Evolutionary conservation across 192 early-diverging fungal species (phyloP).

Genomic region (Chytriomyces confervae): DNA sequence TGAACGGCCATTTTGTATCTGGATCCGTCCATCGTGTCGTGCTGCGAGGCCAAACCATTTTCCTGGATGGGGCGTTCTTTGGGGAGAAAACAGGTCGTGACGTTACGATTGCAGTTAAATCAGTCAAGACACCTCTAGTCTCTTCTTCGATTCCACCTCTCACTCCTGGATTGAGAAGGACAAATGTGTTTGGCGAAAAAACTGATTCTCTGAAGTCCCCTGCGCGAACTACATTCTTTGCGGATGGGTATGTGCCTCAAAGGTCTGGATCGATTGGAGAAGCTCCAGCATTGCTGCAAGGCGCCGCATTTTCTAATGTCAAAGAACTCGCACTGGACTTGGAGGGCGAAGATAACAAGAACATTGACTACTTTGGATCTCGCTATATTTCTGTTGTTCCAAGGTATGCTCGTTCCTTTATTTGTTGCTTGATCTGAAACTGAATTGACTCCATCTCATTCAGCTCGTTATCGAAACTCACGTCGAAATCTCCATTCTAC

Average conservation of each 20-base stretch:
- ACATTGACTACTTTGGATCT: constrained; percentile 37
- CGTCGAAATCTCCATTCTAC: constrained; percentile 83
- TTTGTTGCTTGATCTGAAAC: neutral
- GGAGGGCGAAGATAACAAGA: constrained; percentile 42
- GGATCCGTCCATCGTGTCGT: constrained; percentile 91
- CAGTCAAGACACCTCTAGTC: constrained; percentile 34
- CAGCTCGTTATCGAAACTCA: constrained; percentile 55
- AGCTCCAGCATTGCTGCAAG: constrained; percentile 27
- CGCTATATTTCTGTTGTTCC: constrained; percentile 54
- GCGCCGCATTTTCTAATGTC: constrained; percentile 43
- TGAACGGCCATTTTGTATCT: constrained; percentile 61
- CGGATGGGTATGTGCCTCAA: neutral
- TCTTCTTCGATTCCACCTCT: constrained; percentile 17
- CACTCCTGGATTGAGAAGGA: constrained; percentile 9
- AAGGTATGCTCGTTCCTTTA: constrained; percentile 30
- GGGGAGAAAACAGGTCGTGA: constrained; percentile 54
- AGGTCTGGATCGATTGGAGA: neutral
- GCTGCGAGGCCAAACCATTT: constrained; percentile 80
- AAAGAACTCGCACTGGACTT: constrained; percentile 40
- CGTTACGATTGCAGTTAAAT: constrained; percentile 58
- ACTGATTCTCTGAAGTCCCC: constrained; percentile 9
- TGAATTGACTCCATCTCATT: constrained; percentile 24
- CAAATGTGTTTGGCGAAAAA: neutral
- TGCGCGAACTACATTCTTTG: constrained; percentile 9
- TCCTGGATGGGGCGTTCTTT: constrained; percentile 80